These are phyloP conservation scores for Xanthoconium separans DNA, from an alignment of 1,284 basidiomycete species.

Conservation along the genomic window DNA sequence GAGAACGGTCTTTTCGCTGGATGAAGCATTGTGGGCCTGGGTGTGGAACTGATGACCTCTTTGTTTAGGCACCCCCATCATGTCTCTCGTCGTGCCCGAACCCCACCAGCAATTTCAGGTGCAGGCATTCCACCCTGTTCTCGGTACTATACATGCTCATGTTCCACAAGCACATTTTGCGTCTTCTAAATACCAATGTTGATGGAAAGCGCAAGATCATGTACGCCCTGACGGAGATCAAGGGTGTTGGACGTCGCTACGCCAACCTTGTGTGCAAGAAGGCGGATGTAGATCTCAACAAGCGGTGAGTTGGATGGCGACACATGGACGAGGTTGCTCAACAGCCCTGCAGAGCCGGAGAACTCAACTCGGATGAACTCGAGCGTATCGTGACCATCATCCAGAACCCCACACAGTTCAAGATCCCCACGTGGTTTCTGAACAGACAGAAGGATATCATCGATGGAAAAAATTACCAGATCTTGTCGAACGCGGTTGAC, in stretches of 20 bases:
- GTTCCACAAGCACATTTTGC: conserved; percentile 80
- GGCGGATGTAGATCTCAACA: conserved; percentile 98
- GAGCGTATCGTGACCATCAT: conserved; percentile 99
- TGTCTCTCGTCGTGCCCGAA: conserved; percentile 95
- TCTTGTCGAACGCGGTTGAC: conserved; percentile 97
- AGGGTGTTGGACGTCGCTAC: conserved; percentile 99
- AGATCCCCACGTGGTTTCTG: conserved; percentile 99
- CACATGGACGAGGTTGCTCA: conserved; percentile 1
- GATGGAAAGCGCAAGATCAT: conserved; percentile 99
- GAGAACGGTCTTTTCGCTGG: conserved; percentile 10
- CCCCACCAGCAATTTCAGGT: conserved; percentile 93
- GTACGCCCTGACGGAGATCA: conserved; percentile 98
- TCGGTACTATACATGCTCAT: conserved; percentile 4
- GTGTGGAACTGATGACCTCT: conserved; percentile 19
- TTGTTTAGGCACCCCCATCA: conserved; percentile 36
- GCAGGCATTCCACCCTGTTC: neutral
- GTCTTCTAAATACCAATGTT: conserved; percentile 99
- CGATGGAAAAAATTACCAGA: conserved; percentile 96
- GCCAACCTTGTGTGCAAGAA: conserved; percentile 99
- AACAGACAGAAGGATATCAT: conserved; percentile 99
- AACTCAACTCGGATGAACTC: conserved; percentile 95
- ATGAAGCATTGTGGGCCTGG: conserved; percentile 15
- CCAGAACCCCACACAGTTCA: conserved; percentile 99
- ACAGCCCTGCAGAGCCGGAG: conserved; percentile 66
- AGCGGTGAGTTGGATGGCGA: conserved; percentile 71